Evolutionary conservation across 768 basidiomycete species (phyloP).

Genomic region (Erythrobasidium yunnanense): DNA sequence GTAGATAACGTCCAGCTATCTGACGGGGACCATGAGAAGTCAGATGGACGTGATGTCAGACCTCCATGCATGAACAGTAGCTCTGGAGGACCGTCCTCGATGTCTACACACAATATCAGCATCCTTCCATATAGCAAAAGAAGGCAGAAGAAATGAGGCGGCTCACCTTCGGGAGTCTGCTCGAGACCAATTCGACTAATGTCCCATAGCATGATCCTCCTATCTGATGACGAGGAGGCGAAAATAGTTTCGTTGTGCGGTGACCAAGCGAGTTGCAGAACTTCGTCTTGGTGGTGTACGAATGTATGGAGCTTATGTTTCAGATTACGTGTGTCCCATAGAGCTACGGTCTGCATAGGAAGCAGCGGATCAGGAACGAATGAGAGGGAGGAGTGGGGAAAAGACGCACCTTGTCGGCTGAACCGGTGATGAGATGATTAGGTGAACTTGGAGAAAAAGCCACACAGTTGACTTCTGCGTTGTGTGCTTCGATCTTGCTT

Average conservation of each 20-base stretch:
- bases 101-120: no score
- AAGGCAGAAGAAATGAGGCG: no score
- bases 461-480: constrained; percentile 78
- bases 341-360: constrained; percentile 57
- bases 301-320: constrained; percentile 74
- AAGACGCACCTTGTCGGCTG: constrained; percentile 73
- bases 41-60: constrained; percentile 52
- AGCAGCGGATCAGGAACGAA: no score
- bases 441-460: constrained; percentile 75
- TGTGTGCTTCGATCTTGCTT: constrained; percentile 69
- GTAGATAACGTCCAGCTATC: constrained; percentile 35
- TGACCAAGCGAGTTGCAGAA: constrained; percentile 89
- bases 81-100: constrained; percentile 96
- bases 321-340: constrained; percentile 70
- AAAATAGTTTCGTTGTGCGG: constrained; percentile 85
- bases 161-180: constrained; percentile 66
- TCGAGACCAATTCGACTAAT: constrained; percentile 79
- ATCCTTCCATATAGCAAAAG: no score
- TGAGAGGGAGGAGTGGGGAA: background rate
- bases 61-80: constrained; percentile 90
- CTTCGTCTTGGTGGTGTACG: constrained; percentile 86
- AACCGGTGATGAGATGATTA: constrained; percentile 75
- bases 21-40: constrained; percentile 85
- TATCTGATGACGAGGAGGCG: constrained; percentile 85
- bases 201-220: constrained; percentile 92